Evolutionary conservation across 83 land plant genomes (phyloP).

Genomic region (Picea engelmannii): DNA sequence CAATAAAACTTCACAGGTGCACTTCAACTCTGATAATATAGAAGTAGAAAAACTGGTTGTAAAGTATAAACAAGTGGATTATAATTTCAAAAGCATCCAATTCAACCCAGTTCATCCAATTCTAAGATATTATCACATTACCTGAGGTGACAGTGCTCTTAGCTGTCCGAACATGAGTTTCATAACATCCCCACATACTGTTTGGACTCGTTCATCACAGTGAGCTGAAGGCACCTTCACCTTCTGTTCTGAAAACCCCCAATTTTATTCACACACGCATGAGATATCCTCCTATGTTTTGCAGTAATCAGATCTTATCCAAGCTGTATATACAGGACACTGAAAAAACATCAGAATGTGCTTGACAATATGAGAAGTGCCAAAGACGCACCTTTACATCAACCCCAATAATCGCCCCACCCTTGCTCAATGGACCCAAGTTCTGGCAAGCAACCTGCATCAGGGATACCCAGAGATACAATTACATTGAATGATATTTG

Average conservation of each 20-base stretch:
- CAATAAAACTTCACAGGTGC: background rate
- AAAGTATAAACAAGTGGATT: background rate
- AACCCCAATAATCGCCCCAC: constrained; percentile 69
- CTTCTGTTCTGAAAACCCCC: constrained; percentile 71
- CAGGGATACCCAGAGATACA: background rate
- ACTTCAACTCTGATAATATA: background rate
- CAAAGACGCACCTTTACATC: constrained; percentile 70
- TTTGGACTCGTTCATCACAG: constrained; percentile 80
- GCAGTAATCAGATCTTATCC: background rate
- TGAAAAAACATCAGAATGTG: background rate
- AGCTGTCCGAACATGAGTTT: constrained; percentile 36
- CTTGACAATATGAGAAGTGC: background rate
- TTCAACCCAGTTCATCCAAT: background rate
- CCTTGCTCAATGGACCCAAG: constrained; percentile 68
- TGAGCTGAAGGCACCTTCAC: constrained; percentile 81
- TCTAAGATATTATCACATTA: constrained; percentile 18
- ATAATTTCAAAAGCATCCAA: background rate
- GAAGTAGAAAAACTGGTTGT: background rate
- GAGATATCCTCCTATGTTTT: background rate
- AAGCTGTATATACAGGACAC: no score
- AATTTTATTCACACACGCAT: background rate
- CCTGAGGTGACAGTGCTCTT: constrained; percentile 72
- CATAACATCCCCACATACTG: constrained; percentile 88
- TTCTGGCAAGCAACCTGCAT: constrained; percentile 88
- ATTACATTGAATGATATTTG: background rate